Base-by-base conservation (phyloP, 495 filamentous ascomycete genomes). In the Podospora pseudopauciseta region DNA sequence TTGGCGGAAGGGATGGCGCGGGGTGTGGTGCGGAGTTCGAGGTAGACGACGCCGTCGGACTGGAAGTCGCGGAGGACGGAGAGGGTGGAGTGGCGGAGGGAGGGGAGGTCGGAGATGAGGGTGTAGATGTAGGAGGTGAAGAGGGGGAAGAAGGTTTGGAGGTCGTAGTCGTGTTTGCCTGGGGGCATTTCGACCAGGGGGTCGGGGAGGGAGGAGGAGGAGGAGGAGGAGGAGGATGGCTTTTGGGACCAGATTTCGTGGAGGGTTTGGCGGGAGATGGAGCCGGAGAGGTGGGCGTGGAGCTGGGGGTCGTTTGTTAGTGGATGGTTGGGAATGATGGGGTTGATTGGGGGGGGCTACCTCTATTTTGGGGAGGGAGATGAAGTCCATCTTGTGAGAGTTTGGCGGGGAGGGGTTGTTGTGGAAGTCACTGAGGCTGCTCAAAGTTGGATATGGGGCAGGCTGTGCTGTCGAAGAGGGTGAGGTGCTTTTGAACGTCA, bases 1-100 rank as follows among this genome's bases (percentile, higher is more conserved):
- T 77, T 75, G 16, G 80, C 80, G 18, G 72, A 70, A 2, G 85
- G 81, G 30, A 87, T 83, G 6, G 84, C 81, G 54, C 92, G 85
- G 4, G 92, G 92, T 4, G 92, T 95, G 5, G 92, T 93, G 30
- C 92, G 88, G 5, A 96, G 85, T 72, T 96, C 92, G 32, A 94
- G 83, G 72, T 96, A 94, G 57, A 87, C 83, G 13, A 94, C 89
- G 30, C 90, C 90, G 68, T 95, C 92, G 27, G 72, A 73, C 59
- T 84, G 81, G 71, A 95, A 96, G 77, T 89, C 85, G 28, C 80
- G 70, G n/a, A 95, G 83, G 7, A 95, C 91, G 32, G 86, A 83
- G 57, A 79, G 80, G 6, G 92, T 94, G 61, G 90, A 86, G 75
- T 85, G 85, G 66, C 75, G 74, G 26, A 95, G 76, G 70, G 84